Evolutionary conservation across 2,329 filamentous ascomycete genomes (phyloP), one percentile per base, ranked within the genome.

Genomic region (Penicillium paneum): DNA sequence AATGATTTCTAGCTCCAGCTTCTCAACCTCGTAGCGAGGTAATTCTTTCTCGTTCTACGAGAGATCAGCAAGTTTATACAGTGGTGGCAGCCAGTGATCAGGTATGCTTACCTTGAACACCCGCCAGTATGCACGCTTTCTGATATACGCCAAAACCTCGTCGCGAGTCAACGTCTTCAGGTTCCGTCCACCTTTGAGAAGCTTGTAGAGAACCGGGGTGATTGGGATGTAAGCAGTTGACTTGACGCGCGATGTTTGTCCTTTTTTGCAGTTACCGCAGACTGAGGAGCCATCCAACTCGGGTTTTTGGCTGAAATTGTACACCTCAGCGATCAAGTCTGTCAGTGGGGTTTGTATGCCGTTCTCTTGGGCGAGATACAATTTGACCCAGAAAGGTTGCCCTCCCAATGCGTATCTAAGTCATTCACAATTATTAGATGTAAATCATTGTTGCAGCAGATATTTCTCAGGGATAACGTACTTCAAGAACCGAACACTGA

Each of bases 221-320:
- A 57, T 50, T 11, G 55, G 47, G 26, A 57, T 40, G 29, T 51
- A 55, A 24, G 47, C 52, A 8, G 55, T 57, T 8, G 55, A 54
- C 21, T 40, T 50, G 36, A 48, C 21, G 8, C 31, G 36, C 29
- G 15, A 32, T 5, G 35, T 31, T 15, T 55, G 42, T n/a, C 47
- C 52, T 24, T 40, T 32, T 11, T 43, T 52, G 29, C 55, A 57
- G 40, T 57, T 55, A 3, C 31, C 52, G 11, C 52, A 57, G 24
- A 50, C 42, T 3, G 31, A 40, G 6, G 40, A 31, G 5, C 52
- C 52, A 40, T 55, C 51, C 5, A 54, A 13, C 10, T 54, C 46
- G 3, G 55, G 55, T 42, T 46, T 51, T 38, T 57, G 55, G 12
- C 55, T 55, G 26, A 57, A 57, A 19, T 57, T 57, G n/a, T 54